These are phyloP conservation scores for Trichopus zeylanicus DNA, from an alignment of 116 monocot genomes.

Conservation along the genomic window DNA sequence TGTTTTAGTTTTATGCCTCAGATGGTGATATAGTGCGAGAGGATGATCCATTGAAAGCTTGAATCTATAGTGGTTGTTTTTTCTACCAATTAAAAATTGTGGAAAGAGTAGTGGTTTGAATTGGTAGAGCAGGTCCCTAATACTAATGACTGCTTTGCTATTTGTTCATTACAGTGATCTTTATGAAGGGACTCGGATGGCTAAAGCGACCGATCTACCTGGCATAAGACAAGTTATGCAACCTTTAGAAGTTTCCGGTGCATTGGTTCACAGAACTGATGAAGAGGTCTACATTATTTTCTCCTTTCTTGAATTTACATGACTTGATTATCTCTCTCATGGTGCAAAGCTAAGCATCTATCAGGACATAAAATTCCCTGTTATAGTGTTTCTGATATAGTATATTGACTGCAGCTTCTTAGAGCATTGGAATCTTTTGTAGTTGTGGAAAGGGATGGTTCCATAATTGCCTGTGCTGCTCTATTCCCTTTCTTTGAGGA, in stretches of 20 bases:
- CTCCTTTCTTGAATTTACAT: background rate
- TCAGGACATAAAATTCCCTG: background rate
- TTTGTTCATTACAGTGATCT: conserved; percentile 44
- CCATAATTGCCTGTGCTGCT: conserved; percentile 92
- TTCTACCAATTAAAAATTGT: background rate
- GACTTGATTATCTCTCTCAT: background rate
- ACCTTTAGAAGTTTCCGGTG: conserved; percentile 80
- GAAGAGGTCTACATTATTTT: conserved; percentile 48
- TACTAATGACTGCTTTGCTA: background rate
- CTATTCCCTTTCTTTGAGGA: conserved; percentile 80
- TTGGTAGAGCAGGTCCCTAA: background rate
- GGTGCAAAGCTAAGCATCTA: background rate
- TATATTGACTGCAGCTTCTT: conserved; percentile 46
- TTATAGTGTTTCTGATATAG: conserved; percentile 2
- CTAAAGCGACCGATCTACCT: conserved; percentile 58
- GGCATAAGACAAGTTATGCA: conserved; percentile 79
- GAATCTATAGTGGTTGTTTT: too few relatives aligned
- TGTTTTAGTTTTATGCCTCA: too few relatives aligned
- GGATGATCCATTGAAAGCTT: too few relatives aligned
- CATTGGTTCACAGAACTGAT: conserved; percentile 65
- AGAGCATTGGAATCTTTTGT: conserved; percentile 58
- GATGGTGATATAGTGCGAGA: too few relatives aligned
- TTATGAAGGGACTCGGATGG: conserved; percentile 92
- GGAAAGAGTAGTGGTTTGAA: background rate
- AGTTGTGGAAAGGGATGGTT: conserved; percentile 97